Percentiles rank a stretch among this genome's conserved stretches.
Conservation (phyloP, 1,139 yeast species). For the Candida sp. region DNA sequence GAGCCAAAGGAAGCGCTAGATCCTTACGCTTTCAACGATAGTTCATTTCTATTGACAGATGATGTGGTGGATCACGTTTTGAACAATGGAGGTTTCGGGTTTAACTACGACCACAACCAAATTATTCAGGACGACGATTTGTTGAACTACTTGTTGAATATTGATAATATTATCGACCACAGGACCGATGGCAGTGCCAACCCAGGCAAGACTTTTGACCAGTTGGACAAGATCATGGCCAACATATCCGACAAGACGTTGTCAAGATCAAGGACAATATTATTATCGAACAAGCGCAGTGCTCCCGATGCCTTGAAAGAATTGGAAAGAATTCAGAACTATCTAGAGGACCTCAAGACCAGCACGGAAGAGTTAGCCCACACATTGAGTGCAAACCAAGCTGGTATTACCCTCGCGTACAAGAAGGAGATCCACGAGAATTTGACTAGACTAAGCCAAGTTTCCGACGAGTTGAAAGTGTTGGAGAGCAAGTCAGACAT, state of each 20-base stretch:
- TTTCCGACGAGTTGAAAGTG: constrained; percentile 28
- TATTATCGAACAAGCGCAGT: constrained; percentile 4
- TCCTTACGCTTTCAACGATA: neutral
- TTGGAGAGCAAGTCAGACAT: constrained; percentile 32
- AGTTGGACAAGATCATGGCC: constrained; percentile 12
- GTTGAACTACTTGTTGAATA: constrained; percentile 34
- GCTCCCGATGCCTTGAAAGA: constrained; percentile 12
- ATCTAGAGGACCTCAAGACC: constrained; percentile 13
- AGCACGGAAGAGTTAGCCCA: constrained; percentile 12
- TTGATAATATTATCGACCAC: constrained; percentile 32
- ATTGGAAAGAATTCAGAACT: constrained; percentile 10
- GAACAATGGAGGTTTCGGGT: constrained; percentile 28
- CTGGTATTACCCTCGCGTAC: constrained; percentile 23
- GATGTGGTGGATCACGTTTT: constrained; percentile 20
- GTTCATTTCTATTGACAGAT: constrained; percentile 8
- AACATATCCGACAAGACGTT: constrained; percentile 12
- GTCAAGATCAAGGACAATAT: constrained; percentile 6
- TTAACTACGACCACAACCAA: constrained; percentile 16
- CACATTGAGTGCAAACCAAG: constrained; percentile 15
- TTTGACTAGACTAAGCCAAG: constrained; percentile 31
- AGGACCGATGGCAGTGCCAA: constrained; percentile 9
- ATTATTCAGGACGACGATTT: constrained; percentile 29
- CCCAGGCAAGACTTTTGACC: constrained; percentile 7
- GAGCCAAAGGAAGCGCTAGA: neutral
- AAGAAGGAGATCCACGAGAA: constrained; percentile 30